These are phyloP conservation scores for Naganishia antarctica DNA, from an alignment of 768 basidiomycete species.

Conservation along the genomic window DNA sequence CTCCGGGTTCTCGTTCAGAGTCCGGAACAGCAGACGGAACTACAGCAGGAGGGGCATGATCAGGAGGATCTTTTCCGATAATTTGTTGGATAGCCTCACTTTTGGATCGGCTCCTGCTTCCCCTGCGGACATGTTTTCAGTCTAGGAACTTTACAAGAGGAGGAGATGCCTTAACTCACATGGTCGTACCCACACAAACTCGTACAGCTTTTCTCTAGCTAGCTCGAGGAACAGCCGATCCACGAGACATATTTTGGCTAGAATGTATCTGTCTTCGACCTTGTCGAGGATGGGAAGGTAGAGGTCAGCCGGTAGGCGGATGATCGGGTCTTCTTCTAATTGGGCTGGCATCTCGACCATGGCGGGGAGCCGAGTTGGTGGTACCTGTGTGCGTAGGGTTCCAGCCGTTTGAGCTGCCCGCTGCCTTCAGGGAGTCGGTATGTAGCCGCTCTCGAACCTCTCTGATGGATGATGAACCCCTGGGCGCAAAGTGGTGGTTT, in stretches of 20 bases:
- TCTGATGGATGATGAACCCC: too few species aligned
- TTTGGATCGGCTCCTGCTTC: slow-evolving; percentile 13
- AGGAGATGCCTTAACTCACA: too few species aligned
- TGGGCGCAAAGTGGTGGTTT: too few species aligned
- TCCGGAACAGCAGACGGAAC: slow-evolving; percentile 22
- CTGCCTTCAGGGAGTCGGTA: too few species aligned
- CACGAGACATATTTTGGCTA: slow-evolving; percentile 15
- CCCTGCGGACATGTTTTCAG: slow-evolving; percentile 9
- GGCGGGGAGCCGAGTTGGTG: neutral
- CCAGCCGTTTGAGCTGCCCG: too few species aligned
- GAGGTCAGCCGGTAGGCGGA: slow-evolving; percentile 13
- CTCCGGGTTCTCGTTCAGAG: slow-evolving; percentile 2
- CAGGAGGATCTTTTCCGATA: too few species aligned
- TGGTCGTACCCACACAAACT: slow-evolving; percentile 24
- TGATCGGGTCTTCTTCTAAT: neutral
- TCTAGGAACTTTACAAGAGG: too few species aligned
- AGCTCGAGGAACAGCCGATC: slow-evolving; percentile 26
- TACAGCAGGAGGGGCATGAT: too few species aligned
- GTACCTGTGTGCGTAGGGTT: too few species aligned
- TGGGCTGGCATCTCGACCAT: neutral
- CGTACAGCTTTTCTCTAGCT: slow-evolving; percentile 25
- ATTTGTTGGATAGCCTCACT: neutral
- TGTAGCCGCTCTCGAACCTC: too few species aligned
- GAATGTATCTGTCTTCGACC: neutral
- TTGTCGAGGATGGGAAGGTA: slow-evolving; percentile 22